Base-by-base conservation (phyloP, 2,329 filamentous ascomycete genomes). In the Stemphylium vesicarium region DNA sequence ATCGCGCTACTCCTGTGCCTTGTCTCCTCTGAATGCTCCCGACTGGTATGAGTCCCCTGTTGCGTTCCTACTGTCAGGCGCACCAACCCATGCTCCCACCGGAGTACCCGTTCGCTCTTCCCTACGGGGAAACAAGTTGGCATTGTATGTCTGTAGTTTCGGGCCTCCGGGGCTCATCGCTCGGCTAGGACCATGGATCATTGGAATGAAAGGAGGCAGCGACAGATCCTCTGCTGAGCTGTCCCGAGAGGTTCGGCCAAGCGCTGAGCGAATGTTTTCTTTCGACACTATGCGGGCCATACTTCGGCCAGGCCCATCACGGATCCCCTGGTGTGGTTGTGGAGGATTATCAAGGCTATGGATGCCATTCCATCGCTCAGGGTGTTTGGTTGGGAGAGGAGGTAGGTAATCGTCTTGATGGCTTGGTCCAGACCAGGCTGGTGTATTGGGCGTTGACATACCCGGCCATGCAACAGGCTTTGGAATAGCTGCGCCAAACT, bases 231-330 rank as follows among this genome's bases (percentile, higher is more conserved):
- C 67, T 3, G 39, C 47, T 3, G 64, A 68, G 24, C 56, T 58
- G 3, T 67, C 62, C 3, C 50, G 53, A 5, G 68, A 68, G 20
- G 63, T 15, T 33, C 46, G 39, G 20, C 50, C 56, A 10, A 74
- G 53, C 7, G 60, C 65, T 18, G 63, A 58, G 12, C 71, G 70
- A 22, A 75, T 73, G 33, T 73, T 74, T 20, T 73, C 70, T 36
- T 63, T 70, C 5, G 71, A 73, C 2, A 75, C 60, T 37, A 72
- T 71, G 15, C 68, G 70, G 6, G 46, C 20, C 44, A 67, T 33
- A 47, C 51, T 48, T 20, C 56, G 57, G 26, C 40, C 40, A 20
- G 50, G 38, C 8, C 36, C 39, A 31, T 53, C 39, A 15, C 16
- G 22, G 2, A 38, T 3, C n/a, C 44, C 32, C 40, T 53, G 56